phyloP scores from a whole-genome alignment of 208 protist species.

The Leishmania major region DNA sequence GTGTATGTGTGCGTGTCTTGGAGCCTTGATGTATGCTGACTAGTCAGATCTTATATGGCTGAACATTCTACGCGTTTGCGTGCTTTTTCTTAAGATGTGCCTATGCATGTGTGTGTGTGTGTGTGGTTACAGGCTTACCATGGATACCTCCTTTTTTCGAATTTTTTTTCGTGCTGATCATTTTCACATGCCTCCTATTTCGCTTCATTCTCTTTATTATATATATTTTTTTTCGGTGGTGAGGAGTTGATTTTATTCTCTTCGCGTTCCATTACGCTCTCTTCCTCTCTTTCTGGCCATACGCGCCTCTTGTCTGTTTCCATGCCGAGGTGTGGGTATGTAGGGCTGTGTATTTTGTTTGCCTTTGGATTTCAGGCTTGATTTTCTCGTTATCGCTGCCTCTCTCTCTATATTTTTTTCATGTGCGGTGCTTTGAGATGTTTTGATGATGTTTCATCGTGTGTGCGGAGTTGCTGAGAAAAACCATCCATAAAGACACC shows the following conservation, averaged over 20 bases:
- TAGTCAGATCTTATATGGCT: background rate
- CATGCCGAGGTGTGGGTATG: background rate
- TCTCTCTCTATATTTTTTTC: background rate
- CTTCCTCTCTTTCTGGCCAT: background rate
- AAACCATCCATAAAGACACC: background rate
- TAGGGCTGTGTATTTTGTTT: background rate
- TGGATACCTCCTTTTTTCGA: background rate
- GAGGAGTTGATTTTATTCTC: background rate
- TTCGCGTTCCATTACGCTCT: background rate
- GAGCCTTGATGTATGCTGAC: background rate
- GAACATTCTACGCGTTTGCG: background rate
- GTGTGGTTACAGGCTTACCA: background rate
- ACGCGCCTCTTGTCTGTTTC: background rate
- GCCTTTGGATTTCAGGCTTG: background rate
- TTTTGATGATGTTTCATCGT: background rate
- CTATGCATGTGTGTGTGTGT: background rate
- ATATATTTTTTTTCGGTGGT: background rate
- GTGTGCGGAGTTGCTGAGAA: background rate
- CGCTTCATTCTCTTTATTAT: background rate
- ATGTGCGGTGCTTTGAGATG: background rate
- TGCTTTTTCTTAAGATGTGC: background rate
- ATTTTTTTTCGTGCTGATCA: background rate
- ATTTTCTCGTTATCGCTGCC: slow-evolving; percentile 2
- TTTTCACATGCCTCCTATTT: background rate
- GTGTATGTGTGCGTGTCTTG: background rate